phyloP scores from a whole-genome alignment of 192 early-diverging fungal species.

The Coemansia biformis region DNA sequence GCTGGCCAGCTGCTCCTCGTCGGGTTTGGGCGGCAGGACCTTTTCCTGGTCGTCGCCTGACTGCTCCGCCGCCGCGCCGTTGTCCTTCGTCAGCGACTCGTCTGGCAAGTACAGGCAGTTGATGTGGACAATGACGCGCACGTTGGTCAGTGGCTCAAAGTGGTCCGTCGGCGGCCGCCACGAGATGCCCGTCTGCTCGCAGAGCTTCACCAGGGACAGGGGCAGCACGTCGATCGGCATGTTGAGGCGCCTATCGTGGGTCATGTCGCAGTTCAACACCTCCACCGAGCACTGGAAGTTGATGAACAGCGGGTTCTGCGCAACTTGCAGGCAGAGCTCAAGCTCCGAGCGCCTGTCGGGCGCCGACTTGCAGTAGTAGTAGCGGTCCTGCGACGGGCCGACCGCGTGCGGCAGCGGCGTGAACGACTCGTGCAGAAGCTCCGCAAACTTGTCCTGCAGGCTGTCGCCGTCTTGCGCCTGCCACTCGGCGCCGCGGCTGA shows the following conservation, averaged over 20 bases:
- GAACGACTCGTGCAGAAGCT: constrained; percentile 41
- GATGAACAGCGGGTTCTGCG: constrained; percentile 45
- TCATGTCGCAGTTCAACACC: constrained; percentile 21
- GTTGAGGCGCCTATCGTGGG: constrained; percentile 31
- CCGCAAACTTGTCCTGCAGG: constrained; percentile 32
- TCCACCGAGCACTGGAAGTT: constrained; percentile 46
- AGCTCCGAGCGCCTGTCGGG: constrained; percentile 29
- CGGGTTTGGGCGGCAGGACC: constrained; percentile 22
- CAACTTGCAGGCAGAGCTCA: constrained; percentile 41
- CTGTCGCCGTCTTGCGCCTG: constrained; percentile 31
- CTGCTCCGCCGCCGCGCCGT: background rate
- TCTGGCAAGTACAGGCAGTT: constrained; percentile 45
- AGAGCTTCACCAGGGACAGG: constrained; percentile 36
- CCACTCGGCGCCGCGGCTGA: constrained; percentile 30
- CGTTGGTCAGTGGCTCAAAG: constrained; percentile 42
- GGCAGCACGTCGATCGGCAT: constrained; percentile 45
- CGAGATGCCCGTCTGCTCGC: constrained; percentile 38
- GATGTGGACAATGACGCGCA: constrained; percentile 45
- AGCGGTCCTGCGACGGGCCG: constrained; percentile 35
- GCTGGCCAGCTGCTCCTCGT: constrained; percentile 29
- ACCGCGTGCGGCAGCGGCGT: constrained; percentile 23
- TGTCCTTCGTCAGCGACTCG: constrained; percentile 1
- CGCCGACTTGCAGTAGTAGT: constrained; percentile 38
- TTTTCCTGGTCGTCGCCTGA: constrained; percentile 7
- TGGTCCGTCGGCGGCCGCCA: constrained; percentile 46